Conservation (phyloP, 2,329 filamentous ascomycete species). For the Penicillium sp. region DNA sequence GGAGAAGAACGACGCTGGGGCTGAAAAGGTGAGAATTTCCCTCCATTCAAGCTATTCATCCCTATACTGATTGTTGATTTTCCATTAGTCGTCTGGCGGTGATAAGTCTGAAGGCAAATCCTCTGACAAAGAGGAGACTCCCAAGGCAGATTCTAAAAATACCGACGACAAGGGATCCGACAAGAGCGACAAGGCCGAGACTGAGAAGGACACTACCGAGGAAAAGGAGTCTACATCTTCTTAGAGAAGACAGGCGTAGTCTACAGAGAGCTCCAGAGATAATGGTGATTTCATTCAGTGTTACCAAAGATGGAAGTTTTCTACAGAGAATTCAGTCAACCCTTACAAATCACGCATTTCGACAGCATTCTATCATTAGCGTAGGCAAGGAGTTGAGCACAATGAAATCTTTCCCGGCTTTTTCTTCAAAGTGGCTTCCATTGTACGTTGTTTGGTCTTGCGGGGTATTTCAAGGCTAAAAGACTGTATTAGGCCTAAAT, state of each 20-base stretch:
- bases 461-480: neutral
- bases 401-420: too few relatives aligned
- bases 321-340: neutral
- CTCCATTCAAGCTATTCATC: neutral
- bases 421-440: neutral
- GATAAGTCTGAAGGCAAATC: neutral
- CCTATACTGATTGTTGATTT: neutral
- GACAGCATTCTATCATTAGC: neutral
- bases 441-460: neutral
- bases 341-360: neutral
- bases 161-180: neutral
- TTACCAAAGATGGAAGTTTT: neutral
- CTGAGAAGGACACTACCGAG: neutral
- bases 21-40: neutral
- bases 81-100: neutral
- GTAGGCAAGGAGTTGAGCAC: neutral
- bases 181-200: neutral
- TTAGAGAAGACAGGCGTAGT: neutral
- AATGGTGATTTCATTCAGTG: neutral
- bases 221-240: neutral
- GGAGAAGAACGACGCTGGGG: slow-evolving; percentile 30
- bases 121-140: neutral
- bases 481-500: neutral
- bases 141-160: neutral
- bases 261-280: neutral